phyloP scores from a whole-genome alignment of 176 grass and related monocot species.

The Cenchrus purpureus region DNA sequence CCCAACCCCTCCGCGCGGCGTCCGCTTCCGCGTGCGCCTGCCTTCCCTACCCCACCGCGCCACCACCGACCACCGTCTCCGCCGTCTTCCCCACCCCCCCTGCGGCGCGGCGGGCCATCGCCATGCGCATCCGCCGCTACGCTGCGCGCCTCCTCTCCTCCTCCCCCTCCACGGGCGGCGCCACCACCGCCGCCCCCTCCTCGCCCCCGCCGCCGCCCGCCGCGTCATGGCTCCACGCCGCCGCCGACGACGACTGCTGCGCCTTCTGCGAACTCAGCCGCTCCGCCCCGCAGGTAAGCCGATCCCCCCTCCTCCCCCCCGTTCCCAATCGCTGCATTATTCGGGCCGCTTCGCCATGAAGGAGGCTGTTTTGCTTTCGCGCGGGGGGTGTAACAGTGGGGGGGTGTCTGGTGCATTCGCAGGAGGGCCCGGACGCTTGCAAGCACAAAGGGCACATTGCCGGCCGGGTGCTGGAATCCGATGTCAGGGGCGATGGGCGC shows the following conservation, averaged over 20 bases:
- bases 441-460: conserved; percentile 49
- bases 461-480: not conserved
- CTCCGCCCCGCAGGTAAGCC: conserved; percentile 39
- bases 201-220: conserved; percentile 27
- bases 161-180: not conserved
- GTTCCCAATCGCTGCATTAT: conserved; percentile 33
- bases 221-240: conserved; percentile 50
- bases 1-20: conserved; percentile 40
- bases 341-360: not conserved
- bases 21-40: conserved; percentile 1
- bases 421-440: conserved; percentile 42
- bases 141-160: conserved; percentile 59
- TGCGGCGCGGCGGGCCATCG: not conserved
- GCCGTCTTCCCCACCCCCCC: not conserved
- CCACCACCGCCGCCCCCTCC: not conserved
- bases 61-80: conserved; percentile 14
- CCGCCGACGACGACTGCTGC: conserved; percentile 55
- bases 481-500: conserved; percentile 14
- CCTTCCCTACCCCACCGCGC: not conserved
- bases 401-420: conserved; percentile 14
- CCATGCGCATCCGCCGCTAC: conserved; percentile 72
- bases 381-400: conserved; percentile 18
- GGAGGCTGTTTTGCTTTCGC: conserved; percentile 9
- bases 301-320: not conserved
- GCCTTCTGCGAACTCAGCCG: conserved; percentile 50